Conservation (phyloP, 345 rosid species). For the Hibiscus mutabilis region DNA sequence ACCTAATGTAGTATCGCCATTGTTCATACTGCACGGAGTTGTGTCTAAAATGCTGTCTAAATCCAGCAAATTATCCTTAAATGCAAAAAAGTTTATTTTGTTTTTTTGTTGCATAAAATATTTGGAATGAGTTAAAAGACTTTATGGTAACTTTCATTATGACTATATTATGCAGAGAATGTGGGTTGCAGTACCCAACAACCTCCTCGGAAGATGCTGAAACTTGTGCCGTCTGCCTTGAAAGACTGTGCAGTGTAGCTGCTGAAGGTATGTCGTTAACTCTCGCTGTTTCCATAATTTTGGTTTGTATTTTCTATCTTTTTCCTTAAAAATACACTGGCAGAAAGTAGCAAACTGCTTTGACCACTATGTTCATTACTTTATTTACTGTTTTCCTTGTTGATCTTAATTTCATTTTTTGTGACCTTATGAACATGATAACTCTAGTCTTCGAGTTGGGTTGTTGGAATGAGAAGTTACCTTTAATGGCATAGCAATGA, state of each 20-base stretch:
- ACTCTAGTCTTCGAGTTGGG: background rate
- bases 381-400: background rate
- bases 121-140: background rate
- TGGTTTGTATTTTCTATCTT: background rate
- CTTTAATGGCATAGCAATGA: background rate
- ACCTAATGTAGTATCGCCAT: too few relatives aligned
- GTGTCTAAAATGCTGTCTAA: background rate
- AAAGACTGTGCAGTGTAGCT: conserved; percentile 79
- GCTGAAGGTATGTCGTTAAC: conserved; percentile 64
- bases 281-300: background rate
- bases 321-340: background rate
- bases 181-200: conserved; percentile 61
- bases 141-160: background rate
- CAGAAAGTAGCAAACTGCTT: background rate
- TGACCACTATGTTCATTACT: background rate
- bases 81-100: background rate
- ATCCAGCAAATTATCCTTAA: background rate
- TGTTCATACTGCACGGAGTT: background rate
- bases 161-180: conserved; percentile 46
- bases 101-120: background rate
- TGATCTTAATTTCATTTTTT: background rate
- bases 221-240: conserved; percentile 91
- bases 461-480: background rate
- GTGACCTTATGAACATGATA: background rate
- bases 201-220: conserved; percentile 65